Evolutionary conservation across 2,329 filamentous ascomycete species (phyloP).

Genomic region (Aspergillus novofumigatus): DNA sequence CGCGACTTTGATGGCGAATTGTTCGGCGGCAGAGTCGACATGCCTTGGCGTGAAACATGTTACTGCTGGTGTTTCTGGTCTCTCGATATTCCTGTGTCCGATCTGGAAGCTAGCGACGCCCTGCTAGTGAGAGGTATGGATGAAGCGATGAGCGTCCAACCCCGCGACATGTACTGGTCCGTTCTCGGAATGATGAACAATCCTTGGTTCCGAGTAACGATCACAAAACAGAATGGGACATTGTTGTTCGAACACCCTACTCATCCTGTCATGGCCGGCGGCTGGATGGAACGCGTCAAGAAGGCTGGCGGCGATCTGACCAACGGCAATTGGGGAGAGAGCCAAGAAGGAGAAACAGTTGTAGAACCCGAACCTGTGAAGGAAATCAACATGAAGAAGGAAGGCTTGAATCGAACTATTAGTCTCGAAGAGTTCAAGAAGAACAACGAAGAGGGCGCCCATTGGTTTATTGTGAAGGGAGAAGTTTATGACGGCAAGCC

Average conservation of each 20-base stretch:
- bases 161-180: conserved; percentile 93
- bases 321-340: conserved; percentile 84
- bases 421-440: conserved; percentile 66
- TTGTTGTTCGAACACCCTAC: conserved; percentile 86
- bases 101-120: conserved; percentile 62
- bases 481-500: conserved; percentile 83
- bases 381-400: conserved; percentile 75
- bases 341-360: conserved; percentile 48
- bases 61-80: conserved; percentile 96
- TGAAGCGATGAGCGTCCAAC: conserved; percentile 79
- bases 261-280: conserved; percentile 71
- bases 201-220: conserved; percentile 80
- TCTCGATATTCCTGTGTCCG: conserved; percentile 59
- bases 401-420: conserved; percentile 60
- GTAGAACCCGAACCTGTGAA: conserved; percentile 48
- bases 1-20: conserved; percentile 60
- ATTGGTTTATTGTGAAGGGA: conserved; percentile 86
- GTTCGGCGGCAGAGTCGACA: conserved; percentile 73
- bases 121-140: conserved; percentile 86
- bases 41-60: conserved; percentile 73
- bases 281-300: conserved; percentile 93
- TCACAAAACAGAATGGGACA: conserved; percentile 61
- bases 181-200: conserved; percentile 98
- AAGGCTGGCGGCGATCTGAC: conserved; percentile 72
- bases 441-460: conserved; percentile 61